Evolutionary conservation across 2,329 filamentous ascomycete species (phyloP).

Genomic region (Arthrinium puccinioides): DNA sequence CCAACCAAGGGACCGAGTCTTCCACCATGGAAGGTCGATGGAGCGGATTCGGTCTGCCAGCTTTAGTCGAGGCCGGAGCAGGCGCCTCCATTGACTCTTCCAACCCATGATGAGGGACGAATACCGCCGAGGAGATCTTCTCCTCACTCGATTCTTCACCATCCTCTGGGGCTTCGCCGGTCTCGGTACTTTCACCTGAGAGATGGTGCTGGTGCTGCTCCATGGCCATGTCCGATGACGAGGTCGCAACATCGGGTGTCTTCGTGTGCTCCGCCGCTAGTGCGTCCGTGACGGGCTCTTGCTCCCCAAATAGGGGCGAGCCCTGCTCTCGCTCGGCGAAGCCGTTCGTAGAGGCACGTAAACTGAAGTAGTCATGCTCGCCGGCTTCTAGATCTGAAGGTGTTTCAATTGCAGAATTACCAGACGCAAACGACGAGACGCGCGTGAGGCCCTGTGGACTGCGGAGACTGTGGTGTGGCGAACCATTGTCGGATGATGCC

Average conservation of each 20-base stretch:
- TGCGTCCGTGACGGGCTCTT: no score
- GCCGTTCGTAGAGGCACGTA: background rate
- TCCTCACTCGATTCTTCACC: constrained; percentile 66
- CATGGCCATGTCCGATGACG: no score
- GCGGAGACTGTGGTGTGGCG: no score
- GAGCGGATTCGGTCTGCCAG: constrained; percentile 20
- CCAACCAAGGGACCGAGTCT: constrained; percentile 46
- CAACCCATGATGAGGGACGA: constrained; percentile 65
- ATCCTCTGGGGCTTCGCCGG: constrained; percentile 34
- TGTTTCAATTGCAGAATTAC: background rate
- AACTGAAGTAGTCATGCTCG: background rate
- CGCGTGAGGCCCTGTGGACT: no score
- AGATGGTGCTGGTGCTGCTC: constrained; percentile 27
- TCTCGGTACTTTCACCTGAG: constrained; percentile 31
- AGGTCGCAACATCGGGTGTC: no score
- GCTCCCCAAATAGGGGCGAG: background rate
- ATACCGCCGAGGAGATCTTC: constrained; percentile 80
- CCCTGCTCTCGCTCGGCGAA: background rate
- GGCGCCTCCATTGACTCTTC: constrained; percentile 34
- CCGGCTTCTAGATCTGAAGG: background rate
- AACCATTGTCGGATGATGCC: no score
- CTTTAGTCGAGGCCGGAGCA: constrained; percentile 16
- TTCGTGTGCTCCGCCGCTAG: no score
- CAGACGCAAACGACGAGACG: background rate
- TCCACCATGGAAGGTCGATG: constrained; percentile 21